A percentile compares a stretch with the other conserved stretches of the same genome.
Evolutionary conservation across 2,329 filamentous ascomycete genomes (phyloP).

Genomic region (Rachicladosporium sp.): DNA sequence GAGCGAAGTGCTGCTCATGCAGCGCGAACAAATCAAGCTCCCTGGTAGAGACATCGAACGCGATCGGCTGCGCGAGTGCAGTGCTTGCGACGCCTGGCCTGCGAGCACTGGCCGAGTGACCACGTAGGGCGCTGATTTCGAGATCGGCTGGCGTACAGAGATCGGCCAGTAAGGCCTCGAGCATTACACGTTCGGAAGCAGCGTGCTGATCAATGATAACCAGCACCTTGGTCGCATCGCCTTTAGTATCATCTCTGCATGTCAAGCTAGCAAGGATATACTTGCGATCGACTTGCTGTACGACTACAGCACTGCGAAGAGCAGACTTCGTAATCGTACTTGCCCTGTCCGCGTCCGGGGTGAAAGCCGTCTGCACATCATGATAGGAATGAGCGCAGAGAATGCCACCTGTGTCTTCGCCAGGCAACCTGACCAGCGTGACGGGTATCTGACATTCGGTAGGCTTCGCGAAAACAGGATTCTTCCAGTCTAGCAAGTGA

Average conservation of each 20-base stretch:
- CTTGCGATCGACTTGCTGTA: conserved; percentile 79
- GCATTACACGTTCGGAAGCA: conserved; percentile 73
- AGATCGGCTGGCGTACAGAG: conserved; percentile 31
- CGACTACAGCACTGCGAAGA: conserved; percentile 49
- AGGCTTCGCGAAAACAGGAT: conserved; percentile 54
- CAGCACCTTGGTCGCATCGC: conserved; percentile 31
- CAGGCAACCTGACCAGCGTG: too few relatives aligned
- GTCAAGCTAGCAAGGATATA: conserved; percentile 63
- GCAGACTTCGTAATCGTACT: conserved; percentile 9
- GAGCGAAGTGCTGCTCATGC: conserved; percentile 45
- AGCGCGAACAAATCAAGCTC: conserved; percentile 50
- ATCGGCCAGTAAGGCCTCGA: conserved; percentile 58
- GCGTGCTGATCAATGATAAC: conserved; percentile 88
- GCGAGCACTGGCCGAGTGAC: neutral
- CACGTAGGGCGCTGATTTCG: neutral
- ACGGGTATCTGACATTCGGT: too few relatives aligned
- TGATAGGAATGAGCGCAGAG: too few relatives aligned
- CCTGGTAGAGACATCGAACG: conserved; percentile 50
- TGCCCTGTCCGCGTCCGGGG: too few relatives aligned
- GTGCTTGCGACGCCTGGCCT: conserved; percentile 16
- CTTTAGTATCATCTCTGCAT: neutral
- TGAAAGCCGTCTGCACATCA: too few relatives aligned
- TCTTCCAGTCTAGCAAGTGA: conserved; percentile 52
- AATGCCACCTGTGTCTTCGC: too few relatives aligned
- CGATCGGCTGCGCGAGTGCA: conserved; percentile 40